A percentile compares a stretch with the other conserved stretches of the same genome.
phyloP scores from a whole-genome alignment of 768 basidiomycete genomes.

The Boletus vinaceobasis region DNA sequence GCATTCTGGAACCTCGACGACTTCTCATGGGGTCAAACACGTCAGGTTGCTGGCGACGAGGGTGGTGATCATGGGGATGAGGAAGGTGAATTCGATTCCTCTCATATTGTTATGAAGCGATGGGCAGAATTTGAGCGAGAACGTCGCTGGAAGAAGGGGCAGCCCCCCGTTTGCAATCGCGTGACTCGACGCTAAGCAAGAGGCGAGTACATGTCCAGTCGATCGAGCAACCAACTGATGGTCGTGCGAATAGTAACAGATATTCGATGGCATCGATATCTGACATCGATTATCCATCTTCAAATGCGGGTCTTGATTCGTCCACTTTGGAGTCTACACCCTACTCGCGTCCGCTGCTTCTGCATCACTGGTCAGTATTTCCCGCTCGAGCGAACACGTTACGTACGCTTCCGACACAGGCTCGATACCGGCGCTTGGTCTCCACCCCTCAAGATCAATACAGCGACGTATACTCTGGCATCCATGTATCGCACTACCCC shows the following conservation, averaged over 20 bases:
- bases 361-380: slow-evolving; percentile 40
- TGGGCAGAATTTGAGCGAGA: slow-evolving; percentile 99
- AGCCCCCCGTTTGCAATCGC: slow-evolving; percentile 75
- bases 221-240: slow-evolving; percentile 8
- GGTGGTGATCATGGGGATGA: no score
- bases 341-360: slow-evolving; percentile 36
- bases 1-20: slow-evolving; percentile 99
- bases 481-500: no score
- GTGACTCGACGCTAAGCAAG: slow-evolving; percentile 72
- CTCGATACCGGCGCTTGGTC: slow-evolving; percentile 43
- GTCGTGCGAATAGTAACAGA: slow-evolving; percentile 45
- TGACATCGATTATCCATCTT: slow-evolving; percentile 60
- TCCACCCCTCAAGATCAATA: slow-evolving; percentile 36
- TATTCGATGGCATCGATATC: slow-evolving; percentile 78
- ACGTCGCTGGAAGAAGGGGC: slow-evolving; percentile 88
- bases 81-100: slow-evolving; percentile 96
- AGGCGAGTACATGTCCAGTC: slow-evolving; percentile 43
- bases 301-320: slow-evolving; percentile 50
- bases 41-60: slow-evolving; percentile 72
- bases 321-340: slow-evolving; percentile 58
- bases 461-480: slow-evolving; percentile 22
- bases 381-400: slow-evolving; percentile 39
- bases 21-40: slow-evolving; percentile 96
- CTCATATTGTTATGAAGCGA: slow-evolving; percentile 91
- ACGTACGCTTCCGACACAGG: slow-evolving; percentile 31